These are phyloP conservation scores for Lecanicillium sp. DNA, from an alignment of 2,329 filamentous ascomycete species.

Conservation along the genomic window DNA sequence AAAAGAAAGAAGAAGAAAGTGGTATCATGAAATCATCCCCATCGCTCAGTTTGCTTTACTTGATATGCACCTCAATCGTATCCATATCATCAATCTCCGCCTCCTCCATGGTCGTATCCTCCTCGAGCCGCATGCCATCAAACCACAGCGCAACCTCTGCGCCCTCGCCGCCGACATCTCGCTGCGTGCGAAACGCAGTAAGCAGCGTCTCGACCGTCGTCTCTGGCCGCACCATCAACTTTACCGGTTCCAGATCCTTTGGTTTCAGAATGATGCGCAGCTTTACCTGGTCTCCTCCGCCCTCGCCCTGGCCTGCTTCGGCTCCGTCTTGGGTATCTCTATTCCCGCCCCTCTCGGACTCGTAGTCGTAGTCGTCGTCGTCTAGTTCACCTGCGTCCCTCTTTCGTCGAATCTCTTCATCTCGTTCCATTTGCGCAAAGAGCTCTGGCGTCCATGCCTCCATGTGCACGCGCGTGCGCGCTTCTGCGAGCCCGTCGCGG, in stretches of 20 bases:
- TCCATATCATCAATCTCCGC: slow-evolving; percentile 70
- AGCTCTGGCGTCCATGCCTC: slow-evolving; percentile 67
- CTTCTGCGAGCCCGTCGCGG: slow-evolving; percentile 37
- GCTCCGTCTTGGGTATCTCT: not conserved
- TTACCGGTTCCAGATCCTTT: slow-evolving; percentile 39
- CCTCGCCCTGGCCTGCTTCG: slow-evolving; percentile 9
- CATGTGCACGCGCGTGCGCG: slow-evolving; percentile 57
- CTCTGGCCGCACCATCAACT: slow-evolving; percentile 40
- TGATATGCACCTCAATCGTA: slow-evolving; percentile 64
- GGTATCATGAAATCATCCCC: not conserved
- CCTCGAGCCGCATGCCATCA: slow-evolving; percentile 65
- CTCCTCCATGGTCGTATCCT: slow-evolving; percentile 50
- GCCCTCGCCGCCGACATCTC: slow-evolving; percentile 37
- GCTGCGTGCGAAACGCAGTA: slow-evolving; percentile 48
- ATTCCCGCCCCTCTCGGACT: not conserved
- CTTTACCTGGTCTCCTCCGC: slow-evolving; percentile 23
- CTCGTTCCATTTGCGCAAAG: slow-evolving; percentile 39
- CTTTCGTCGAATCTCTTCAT: slow-evolving; percentile 38
- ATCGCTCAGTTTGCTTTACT: slow-evolving; percentile 24
- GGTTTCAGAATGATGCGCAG: slow-evolving; percentile 47
- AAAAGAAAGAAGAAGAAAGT: no score
- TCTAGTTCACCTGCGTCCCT: slow-evolving; percentile 31
- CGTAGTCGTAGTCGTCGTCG: slow-evolving; percentile 22
- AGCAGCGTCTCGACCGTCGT: slow-evolving; percentile 57
- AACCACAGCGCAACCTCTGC: slow-evolving; percentile 56